Evolutionary conservation across 225 moss, liverwort and hornwort genomes (phyloP).

Genomic region (Marchantia paleacea): DNA sequence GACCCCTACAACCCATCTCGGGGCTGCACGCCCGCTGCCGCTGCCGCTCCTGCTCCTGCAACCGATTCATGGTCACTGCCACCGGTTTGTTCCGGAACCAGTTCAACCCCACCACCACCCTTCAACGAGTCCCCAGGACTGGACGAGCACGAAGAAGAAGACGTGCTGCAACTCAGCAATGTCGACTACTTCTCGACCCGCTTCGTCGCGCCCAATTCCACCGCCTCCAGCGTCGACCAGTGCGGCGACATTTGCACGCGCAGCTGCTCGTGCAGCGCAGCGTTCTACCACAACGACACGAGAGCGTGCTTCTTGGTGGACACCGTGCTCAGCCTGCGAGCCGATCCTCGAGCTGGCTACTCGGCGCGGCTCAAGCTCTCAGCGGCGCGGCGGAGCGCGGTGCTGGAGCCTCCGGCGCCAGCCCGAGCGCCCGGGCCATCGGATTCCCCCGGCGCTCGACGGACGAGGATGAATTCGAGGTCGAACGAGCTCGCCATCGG

Average conservation of each 20-base stretch:
- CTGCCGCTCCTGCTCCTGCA: neutral
- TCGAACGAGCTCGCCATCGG: conserved; percentile 30
- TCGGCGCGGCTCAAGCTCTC: conserved; percentile 26
- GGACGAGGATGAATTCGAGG: neutral
- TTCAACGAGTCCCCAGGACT: too few relatives aligned
- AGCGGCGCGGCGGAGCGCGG: neutral
- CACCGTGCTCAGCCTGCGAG: conserved; percentile 24
- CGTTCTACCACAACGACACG: conserved; percentile 33
- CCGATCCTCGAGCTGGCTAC: conserved; percentile 14
- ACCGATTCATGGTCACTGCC: neutral
- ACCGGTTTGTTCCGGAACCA: neutral
- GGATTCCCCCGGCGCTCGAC: neutral
- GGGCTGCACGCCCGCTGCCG: conserved; percentile 13
- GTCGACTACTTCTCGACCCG: conserved; percentile 35
- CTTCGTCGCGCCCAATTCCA: conserved; percentile 27
- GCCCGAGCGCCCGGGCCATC: neutral
- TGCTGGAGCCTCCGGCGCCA: neutral
- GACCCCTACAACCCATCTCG: neutral
- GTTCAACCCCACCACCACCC: neutral
- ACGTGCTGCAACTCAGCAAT: conserved; percentile 13
- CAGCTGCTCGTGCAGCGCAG: conserved; percentile 37
- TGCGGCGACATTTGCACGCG: conserved; percentile 27
- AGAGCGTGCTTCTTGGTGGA: conserved; percentile 33
- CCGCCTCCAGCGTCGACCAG: conserved; percentile 7
- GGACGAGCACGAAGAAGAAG: neutral